Base-by-base conservation (phyloP, 202 grass and related monocot genomes). In the Zizania palustris region DNA sequence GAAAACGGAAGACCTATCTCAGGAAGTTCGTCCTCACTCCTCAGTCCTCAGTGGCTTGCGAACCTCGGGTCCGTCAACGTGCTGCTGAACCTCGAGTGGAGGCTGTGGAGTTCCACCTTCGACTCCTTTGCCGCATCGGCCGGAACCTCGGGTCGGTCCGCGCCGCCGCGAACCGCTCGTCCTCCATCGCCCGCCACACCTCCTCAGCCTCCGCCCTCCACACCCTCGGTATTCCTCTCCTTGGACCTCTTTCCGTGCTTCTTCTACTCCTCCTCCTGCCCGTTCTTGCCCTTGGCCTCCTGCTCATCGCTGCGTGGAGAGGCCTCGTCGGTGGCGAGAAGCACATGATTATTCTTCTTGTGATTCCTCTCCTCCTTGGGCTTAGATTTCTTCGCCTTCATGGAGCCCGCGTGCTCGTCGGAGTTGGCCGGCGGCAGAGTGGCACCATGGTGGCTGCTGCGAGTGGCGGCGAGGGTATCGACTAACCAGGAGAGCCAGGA, bases 61-160 rank as follows among this genome's bases (percentile, higher is more conserved):
- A 28, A 28, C 28, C 28, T 28, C 2, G 28, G 28, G 28, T 28
- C 28, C 28, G 2, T 1, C 28, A 28, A 28, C 28, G 2, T 28
- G 28, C 28, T n/a, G n/a, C n/a, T n/a, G n/a, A n/a, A n/a, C n/a
- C n/a, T n/a, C n/a, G n/a, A n/a, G n/a, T n/a, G n/a, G n/a, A n/a
- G n/a, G n/a, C n/a, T n/a, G n/a, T n/a, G n/a, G 48, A 97, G 71
- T 20, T 53, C 82, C 40, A 93, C 88, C 84, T 93, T 97, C 2
- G 83, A 28, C 67, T 73, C 91, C 88, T 67, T 84, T 89, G 83
- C 79, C 83, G 88, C 91, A 97, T 94, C 49, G 82, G 66, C 36
- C 85, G 83, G 80, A 93, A 97, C 65, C 80, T 66, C 64, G 91
- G 91, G 65, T 94, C 94, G 37, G 66, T 84, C 45, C 88, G 82